Base-by-base conservation (phyloP, 2,329 filamentous ascomycete species). In the Huntiella abstrusa region DNA sequence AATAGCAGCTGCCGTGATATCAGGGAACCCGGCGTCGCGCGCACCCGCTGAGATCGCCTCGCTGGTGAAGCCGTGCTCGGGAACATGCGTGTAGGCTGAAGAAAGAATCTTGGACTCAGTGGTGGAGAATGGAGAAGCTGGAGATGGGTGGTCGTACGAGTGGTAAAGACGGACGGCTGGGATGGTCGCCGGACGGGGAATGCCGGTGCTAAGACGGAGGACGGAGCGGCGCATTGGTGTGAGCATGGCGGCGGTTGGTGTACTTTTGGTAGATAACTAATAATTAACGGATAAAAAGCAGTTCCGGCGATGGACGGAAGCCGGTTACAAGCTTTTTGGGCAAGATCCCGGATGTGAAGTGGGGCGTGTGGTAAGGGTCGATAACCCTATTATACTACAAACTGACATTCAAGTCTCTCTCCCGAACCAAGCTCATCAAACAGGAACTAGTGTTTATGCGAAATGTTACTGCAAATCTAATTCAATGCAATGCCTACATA, bases 1-100 rank as follows among this genome's bases (percentile, higher is more conserved):
- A 47, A 98, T 76, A 15, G 95, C 66, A 56, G 85, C 87, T 7
- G 83, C 76, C 49, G 83, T 87, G 49, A 88, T 85, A 58, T 91
- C 83, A 45, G 85, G 76, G 59, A 88, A 94, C 39, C 87, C 86
- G 13, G 79, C 77, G 56, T 94, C 85, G 56, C 77, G 77, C 51
- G 84, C 84, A 51, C 88, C 91, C 16, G 82, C 71, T 38, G 74
- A 72, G 7, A 98, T 70, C 1, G 87, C 69, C 15, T 73, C 68
- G 42, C 69, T 64, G 0, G 84, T 83, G 69, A 96, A 98, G 58
- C 91, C 91, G 59, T 85, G 73, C 43, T 70, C 61, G 13, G 86
- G 85, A 7, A 96, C 77, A 59, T 93, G 82, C 28, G 64, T 59
- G 55, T 91, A 75, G 13, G 87, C 81, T n/a, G 85, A 76, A 40